These are phyloP conservation scores for Yamadazyma sp. DNA, from an alignment of 1,139 yeast species.

Conservation along the genomic window DNA sequence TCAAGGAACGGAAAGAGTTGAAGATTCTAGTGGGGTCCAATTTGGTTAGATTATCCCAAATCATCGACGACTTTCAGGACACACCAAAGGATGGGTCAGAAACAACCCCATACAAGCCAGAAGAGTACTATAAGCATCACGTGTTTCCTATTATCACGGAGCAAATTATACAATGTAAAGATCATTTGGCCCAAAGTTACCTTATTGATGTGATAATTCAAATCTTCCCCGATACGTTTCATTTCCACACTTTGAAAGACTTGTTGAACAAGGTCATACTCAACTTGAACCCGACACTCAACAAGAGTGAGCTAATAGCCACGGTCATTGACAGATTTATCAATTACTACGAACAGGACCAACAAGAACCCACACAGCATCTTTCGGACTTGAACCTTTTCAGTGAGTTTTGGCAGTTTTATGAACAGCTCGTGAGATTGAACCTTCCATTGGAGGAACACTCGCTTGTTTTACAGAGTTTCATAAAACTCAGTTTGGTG, in stretches of 20 bases:
- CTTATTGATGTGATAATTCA: conserved; percentile 86
- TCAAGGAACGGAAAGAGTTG: conserved; percentile 80
- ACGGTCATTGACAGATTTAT: conserved; percentile 75
- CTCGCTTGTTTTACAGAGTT: conserved; percentile 61
- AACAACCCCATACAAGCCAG: conserved; percentile 24
- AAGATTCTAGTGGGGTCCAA: conserved; percentile 92
- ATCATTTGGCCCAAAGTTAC: conserved; percentile 88
- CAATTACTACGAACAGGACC: conserved; percentile 33
- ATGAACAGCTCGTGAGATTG: conserved; percentile 49
- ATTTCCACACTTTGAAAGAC: conserved; percentile 67
- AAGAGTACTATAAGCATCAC: conserved; percentile 54
- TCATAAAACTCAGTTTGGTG: conserved; percentile 61
- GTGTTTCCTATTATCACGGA: conserved; percentile 82
- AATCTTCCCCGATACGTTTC: conserved; percentile 93
- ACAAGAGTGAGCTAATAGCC: conserved; percentile 63
- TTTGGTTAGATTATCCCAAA: conserved; percentile 82
- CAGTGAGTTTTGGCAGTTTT: conserved; percentile 64
- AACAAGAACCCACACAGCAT: conserved; percentile 6
- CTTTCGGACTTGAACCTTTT: conserved; percentile 8
- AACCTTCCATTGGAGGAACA: conserved; percentile 67
- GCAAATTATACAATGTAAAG: conserved; percentile 90
- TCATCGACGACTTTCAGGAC: conserved; percentile 59
- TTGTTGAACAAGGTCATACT: conserved; percentile 66
- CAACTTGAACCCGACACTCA: conserved; percentile 65
- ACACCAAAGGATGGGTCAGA: not conserved